These are phyloP conservation scores for Pichia sp. DNA, from an alignment of 1,139 yeast genomes.

Conservation along the genomic window DNA sequence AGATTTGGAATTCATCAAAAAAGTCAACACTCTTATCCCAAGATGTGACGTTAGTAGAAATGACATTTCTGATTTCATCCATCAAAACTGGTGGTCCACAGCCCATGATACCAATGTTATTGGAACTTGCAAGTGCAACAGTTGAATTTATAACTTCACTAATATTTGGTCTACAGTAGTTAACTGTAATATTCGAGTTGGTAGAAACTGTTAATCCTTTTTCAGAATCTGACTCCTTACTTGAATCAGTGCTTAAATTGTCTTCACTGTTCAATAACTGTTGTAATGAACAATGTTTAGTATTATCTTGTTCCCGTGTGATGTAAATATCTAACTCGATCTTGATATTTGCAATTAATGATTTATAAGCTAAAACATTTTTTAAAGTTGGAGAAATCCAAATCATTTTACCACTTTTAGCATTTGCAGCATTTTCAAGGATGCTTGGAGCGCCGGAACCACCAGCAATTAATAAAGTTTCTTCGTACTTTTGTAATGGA, in stretches of 20 bases:
- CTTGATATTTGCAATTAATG: conserved; percentile 2
- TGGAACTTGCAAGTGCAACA: conserved; percentile 29
- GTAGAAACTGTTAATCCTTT: neutral
- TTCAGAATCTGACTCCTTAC: conserved; percentile 3
- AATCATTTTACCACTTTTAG: conserved; percentile 11
- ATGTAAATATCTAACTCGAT: conserved; percentile 14
- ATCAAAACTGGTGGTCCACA: conserved; percentile 43
- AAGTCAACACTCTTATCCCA: conserved; percentile 21
- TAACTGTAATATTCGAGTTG: conserved; percentile 17
- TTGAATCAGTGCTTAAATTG: conserved; percentile 3
- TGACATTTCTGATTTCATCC: conserved; percentile 30
- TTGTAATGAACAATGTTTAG: neutral
- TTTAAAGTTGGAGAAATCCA: conserved; percentile 13
- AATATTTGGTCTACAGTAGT: conserved; percentile 40
- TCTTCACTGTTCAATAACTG: conserved; percentile 4
- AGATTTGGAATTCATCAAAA: conserved; percentile 22
- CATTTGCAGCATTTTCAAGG: conserved; percentile 34
- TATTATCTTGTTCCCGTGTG: conserved; percentile 10
- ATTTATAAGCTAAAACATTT: conserved; percentile 4
- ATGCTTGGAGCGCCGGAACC: conserved; percentile 66
- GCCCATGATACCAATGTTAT: conserved; percentile 35
- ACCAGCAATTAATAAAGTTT: conserved; percentile 52
- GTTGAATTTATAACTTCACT: conserved; percentile 30
- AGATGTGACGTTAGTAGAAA: conserved; percentile 9
- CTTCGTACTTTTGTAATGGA: conserved; percentile 38